Evolutionary conservation across 2,329 filamentous ascomycete genomes (phyloP).

Genomic region (Alternaria viburni): DNA sequence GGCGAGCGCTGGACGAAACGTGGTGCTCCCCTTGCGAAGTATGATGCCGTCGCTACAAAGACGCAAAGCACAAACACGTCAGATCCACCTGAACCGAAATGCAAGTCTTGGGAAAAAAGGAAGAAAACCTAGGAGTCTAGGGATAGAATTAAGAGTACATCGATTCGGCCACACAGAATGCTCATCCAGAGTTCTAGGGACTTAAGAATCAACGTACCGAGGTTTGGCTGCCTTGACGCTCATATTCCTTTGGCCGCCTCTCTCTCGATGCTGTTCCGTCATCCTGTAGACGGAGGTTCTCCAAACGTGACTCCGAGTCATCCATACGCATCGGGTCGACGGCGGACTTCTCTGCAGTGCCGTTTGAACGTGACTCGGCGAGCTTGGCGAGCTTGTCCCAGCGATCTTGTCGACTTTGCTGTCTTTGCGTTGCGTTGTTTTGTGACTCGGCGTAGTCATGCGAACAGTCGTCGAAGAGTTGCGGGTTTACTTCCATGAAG

Average conservation of each 20-base stretch:
- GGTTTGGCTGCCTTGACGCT: constrained; percentile 48
- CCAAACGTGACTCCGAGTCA: constrained; percentile 83
- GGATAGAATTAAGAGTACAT: constrained; percentile 51
- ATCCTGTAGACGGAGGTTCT: constrained; percentile 90
- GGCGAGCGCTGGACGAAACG: constrained; percentile 37
- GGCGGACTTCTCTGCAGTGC: constrained; percentile 47
- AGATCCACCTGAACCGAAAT: constrained; percentile 48
- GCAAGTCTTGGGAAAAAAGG: constrained; percentile 42
- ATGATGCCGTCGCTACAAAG: constrained; percentile 47
- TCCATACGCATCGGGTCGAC: constrained; percentile 61
- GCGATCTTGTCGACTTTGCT: constrained; percentile 80
- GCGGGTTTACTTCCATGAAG: constrained; percentile 99
- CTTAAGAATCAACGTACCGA: constrained; percentile 54
- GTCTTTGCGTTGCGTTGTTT: constrained; percentile 84
- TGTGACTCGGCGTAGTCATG: constrained; percentile 98
- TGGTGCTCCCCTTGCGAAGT: constrained; percentile 46
- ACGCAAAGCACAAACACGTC: constrained; percentile 48
- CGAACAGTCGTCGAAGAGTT: constrained; percentile 97
- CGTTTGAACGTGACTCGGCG: constrained; percentile 72
- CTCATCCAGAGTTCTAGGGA: constrained; percentile 49
- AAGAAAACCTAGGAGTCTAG: constrained; percentile 45
- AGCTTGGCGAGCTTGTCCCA: constrained; percentile 88
- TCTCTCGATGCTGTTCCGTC: constrained; percentile 55
- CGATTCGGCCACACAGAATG: constrained; percentile 48
- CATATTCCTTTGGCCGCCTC: constrained; percentile 49